These are phyloP conservation scores for Rubroboletus satanas DNA, from an alignment of 768 basidiomycete genomes.

Conservation along the genomic window DNA sequence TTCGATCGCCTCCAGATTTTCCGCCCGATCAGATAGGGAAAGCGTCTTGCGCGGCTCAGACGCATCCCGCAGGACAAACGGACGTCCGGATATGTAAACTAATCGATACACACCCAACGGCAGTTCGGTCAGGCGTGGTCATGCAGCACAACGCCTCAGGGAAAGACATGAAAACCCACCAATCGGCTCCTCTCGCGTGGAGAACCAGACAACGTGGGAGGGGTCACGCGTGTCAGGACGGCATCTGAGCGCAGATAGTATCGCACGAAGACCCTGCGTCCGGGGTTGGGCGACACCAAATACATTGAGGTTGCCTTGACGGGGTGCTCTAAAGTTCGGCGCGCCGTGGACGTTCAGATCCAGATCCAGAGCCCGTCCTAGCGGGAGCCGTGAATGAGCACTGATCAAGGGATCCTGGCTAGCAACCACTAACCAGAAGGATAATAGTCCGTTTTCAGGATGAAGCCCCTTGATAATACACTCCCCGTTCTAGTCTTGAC, in stretches of 20 bases:
- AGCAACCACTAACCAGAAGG: slow-evolving; percentile 54
- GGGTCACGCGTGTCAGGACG: slow-evolving; percentile 59
- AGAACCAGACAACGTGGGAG: slow-evolving; percentile 90
- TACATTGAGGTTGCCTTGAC: slow-evolving; percentile 77
- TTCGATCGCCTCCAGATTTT: slow-evolving; percentile 93
- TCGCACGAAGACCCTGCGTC: slow-evolving; percentile 84
- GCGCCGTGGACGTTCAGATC: slow-evolving; percentile 92
- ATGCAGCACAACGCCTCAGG: not conserved
- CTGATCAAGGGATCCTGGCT: not conserved
- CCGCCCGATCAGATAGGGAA: slow-evolving; percentile 84
- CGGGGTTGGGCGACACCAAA: slow-evolving; percentile 96
- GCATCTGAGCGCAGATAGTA: slow-evolving; percentile 79
- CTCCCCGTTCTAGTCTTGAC: slow-evolving; percentile 83
- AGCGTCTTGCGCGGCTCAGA: slow-evolving; percentile 77
- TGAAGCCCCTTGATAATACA: slow-evolving; percentile 83
- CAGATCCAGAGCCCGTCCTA: slow-evolving; percentile 85
- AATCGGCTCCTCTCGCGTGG: slow-evolving; percentile 93
- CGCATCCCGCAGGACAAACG: slow-evolving; percentile 89
- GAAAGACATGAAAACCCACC: slow-evolving; percentile 44
- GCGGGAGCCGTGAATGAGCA: slow-evolving; percentile 1
- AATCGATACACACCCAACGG: slow-evolving; percentile 8
- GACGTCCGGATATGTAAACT: slow-evolving; percentile 86
- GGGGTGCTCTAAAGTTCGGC: slow-evolving; percentile 88
- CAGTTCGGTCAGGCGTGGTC: not conserved
- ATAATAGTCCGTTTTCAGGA: slow-evolving; percentile 91